Evolutionary conservation across 2,329 filamentous ascomycete species (phyloP), one percentile per base, ranked within the genome.

Genomic region (Cladorrhinum sp.): DNA sequence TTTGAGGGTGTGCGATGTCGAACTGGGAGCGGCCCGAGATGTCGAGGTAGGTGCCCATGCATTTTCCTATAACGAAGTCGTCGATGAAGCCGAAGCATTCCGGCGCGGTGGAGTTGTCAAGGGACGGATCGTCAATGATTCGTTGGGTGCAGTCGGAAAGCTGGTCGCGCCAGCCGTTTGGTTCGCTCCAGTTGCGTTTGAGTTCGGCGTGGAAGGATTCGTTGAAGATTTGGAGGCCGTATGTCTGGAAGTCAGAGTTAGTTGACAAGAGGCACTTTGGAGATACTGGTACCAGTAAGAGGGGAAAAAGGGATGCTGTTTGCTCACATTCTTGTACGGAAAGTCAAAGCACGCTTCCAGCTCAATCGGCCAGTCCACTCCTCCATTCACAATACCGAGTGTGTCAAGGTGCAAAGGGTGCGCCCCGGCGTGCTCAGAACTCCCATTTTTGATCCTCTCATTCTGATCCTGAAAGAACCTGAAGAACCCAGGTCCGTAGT

Each of bases 401-500:
- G 82, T 79, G 10, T 82, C 75, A 18, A 86, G 73, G 24, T 77
- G 75, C 55, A 83, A 76, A 1, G 55, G 62, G 2, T 51, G 21
- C 24, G 49, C 49, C 20, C 59, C 51, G 26, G 51, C 58, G 39
- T 75, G 74, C 55, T 77, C 70, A n/a, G 76, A 28, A 2, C 6
- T 51, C 6, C 49, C 77, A 12, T 73, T 69, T 28, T 24, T 67
- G 59, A 86, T 85, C 23, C 72, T 72, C 14, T 77, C 74, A 64
- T 86, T 87, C 68, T 86, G 81, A n/a, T 78, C 71, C 59, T 83
- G 72, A 66, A 87, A 82, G 67, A 82, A 83, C 10, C 76, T 73
- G 21, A 79, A 78, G 62, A 85, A 85, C 20, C 79, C 79, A 0
- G 85, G 84, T 1, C 81, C 82, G 65, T 84, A 86, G 58, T 83